Evolutionary conservation across 495 filamentous ascomycete genomes (phyloP), one percentile per base, ranked within the genome.

Genomic region (Aspergillus diversus): DNA sequence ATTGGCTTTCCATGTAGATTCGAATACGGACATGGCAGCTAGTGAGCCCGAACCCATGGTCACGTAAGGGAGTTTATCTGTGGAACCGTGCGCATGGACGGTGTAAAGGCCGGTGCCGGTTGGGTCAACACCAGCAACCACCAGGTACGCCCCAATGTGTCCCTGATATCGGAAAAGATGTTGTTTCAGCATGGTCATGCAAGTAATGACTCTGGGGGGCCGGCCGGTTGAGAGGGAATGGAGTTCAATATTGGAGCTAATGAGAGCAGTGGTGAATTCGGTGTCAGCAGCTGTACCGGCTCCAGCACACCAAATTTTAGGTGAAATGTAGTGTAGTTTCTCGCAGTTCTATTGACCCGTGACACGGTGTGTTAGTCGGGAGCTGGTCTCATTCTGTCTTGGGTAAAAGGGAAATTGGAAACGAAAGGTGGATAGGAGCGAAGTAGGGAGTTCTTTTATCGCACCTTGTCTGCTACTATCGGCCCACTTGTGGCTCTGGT

Each of bases 101-200:
- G 96, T 99, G 83, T 94, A 99, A 15, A 99, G 86, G 60, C 95
- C 91, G n/a, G 89, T 86, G 62, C 96, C 96, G 7, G 96, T 99
- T 9, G 96, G 94, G 77, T 99, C 96, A 60, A 96, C 93, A 61
- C 96, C 96, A 4, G 96, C 96, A 53, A 99, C 93, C 16, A 99
- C 96, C 47, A 99, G 87, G 79, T 99, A 99, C 47, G 96, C 96
- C 63, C 96, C 96, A 65, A 99, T 96, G 81, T 99, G 87, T 58
- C 96, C 96, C 74, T 99, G 93, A 82, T 99, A 90, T 64, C 90
- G 88, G 90, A 98, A 99, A 63, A 99, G 90, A 78, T 98, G 94
- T 77, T 99, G 96, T 83, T 99, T 99, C 54, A 99, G 90, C 83
- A 99, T 90, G 12, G 96, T 99, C 96, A 99, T 99, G 83, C 92